Base-by-base conservation (phyloP, 371 early-diverging fungal species). In the Zopfochytrium polystomum region DNA sequence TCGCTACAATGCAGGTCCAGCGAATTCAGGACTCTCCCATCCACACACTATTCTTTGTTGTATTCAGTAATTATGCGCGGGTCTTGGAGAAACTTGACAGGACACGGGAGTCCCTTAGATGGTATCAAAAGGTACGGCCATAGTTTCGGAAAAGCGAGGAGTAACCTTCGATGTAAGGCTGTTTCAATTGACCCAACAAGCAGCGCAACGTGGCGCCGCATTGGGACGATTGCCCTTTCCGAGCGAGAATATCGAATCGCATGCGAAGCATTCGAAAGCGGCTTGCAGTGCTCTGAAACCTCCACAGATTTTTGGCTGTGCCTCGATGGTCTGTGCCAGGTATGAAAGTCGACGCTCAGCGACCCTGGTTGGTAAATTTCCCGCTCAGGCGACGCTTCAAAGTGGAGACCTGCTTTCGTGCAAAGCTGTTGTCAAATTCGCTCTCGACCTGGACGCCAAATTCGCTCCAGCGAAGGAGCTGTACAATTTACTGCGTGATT, bases 11-110 rank as follows among this genome's bases (percentile, higher is more conserved):
- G 27, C 22, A 31, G 45, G 31, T 46, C 29, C 13, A 22, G n/a
- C n/a, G 31, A 23, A 34, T 47, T 47, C 44, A 46, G 11, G 52
- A 44, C 30, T 52, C 52, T 3, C 62, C 52, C 5, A 13, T 53
- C n/a, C 62, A 53, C 48, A 31, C 55, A 23, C 55, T 61, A 13
- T 54, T 45, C 13, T 53, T 45, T 31, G 62, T 44, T n/a, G 62
- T 46, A 7, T 26, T 53, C 26, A 20, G 15, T 6, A 53, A 52
- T 33, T 61, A 53, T 46, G 62, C 62, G 3, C 11, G 7, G 20
- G 27, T 53, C 29, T 20, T 61, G 4, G 38, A 18, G 23, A 5
- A 23, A 5, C n/a, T 7, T 25, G 54, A 48, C n/a, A n/a, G n/a
- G 42, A 7, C 9, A 27, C 9, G 7, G 9, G 4, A 18, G 27